Conservation (phyloP, 2,329 filamentous ascomycete species). For the Monosporascus sp. region DNA sequence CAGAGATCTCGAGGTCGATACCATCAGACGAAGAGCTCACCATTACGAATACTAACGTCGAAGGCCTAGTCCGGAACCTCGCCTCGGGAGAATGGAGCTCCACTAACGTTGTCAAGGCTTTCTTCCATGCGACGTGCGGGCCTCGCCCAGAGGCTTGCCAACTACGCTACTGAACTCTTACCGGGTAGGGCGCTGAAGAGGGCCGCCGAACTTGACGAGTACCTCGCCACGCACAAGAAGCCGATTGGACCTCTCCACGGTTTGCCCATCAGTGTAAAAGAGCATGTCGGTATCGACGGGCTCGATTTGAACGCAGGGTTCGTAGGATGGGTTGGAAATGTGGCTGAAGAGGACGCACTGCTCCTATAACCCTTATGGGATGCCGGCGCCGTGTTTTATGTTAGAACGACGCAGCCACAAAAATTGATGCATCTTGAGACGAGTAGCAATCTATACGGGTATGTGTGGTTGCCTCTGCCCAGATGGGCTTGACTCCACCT, state of each 20-base stretch:
- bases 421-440: constrained; percentile 51
- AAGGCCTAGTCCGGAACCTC: constrained; percentile 40
- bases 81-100: constrained; percentile 38
- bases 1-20: constrained; percentile 37
- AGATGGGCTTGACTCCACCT: background rate
- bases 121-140: constrained; percentile 53
- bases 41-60: constrained; percentile 42
- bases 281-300: constrained; percentile 46
- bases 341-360: constrained; percentile 39
- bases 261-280: constrained; percentile 43
- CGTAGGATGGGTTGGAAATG: constrained; percentile 41
- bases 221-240: constrained; percentile 12
- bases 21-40: constrained; percentile 42
- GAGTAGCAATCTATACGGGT: constrained; percentile 42
- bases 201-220: constrained; percentile 19
- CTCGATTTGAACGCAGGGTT: constrained; percentile 45
- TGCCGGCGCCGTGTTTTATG: constrained; percentile 48
- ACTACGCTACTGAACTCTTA: constrained; percentile 24
- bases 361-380: constrained; percentile 41
- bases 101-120: constrained; percentile 44
- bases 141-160: constrained; percentile 42
- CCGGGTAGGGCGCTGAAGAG: constrained; percentile 16
- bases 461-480: constrained; percentile 5
- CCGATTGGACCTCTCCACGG: constrained; percentile 24
- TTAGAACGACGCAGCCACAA: constrained; percentile 49